phyloP scores from a whole-genome alignment of 2,329 filamentous ascomycete species.

The Ophiocordyceps robertsii region DNA sequence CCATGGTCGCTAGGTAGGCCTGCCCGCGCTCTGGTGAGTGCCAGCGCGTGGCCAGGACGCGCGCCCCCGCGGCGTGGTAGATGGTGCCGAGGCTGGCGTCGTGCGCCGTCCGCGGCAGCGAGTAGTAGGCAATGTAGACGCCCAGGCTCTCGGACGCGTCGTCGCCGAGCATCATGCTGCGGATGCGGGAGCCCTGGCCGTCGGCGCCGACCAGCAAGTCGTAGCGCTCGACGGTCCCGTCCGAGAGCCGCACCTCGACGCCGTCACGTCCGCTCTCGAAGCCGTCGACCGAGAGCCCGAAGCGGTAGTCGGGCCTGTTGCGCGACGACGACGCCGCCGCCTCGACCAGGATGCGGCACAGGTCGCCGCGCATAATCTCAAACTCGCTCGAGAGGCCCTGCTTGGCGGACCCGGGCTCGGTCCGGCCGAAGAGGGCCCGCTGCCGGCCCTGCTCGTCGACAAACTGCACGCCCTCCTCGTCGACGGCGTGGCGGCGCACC shows the following conservation, averaged over 20 bases:
- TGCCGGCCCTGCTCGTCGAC: slow-evolving; percentile 25
- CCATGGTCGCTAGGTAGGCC: slow-evolving; percentile 11
- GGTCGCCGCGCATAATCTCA: slow-evolving; percentile 41
- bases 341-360: slow-evolving; percentile 29
- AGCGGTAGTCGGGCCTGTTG: slow-evolving; percentile 9
- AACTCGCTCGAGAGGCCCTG: slow-evolving; percentile 31
- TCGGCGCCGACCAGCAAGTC: slow-evolving; percentile 8
- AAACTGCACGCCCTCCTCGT: slow-evolving; percentile 34
- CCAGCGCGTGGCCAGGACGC: slow-evolving; percentile 18
- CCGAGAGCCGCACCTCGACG: slow-evolving; percentile 4
- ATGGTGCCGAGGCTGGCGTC: background rate
- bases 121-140: background rate
- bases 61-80: slow-evolving; percentile 22
- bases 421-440: slow-evolving; percentile 21
- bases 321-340: slow-evolving; percentile 8
- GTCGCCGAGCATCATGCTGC: slow-evolving; percentile 4
- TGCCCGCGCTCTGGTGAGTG: slow-evolving; percentile 11
- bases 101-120: background rate
- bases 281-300: background rate
- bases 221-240: slow-evolving; percentile 5
- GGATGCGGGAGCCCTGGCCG: slow-evolving; percentile 6
- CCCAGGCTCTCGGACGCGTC: background rate
- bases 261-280: background rate
- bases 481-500: slow-evolving; percentile 22
- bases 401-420: background rate